A percentile compares a stretch with the other conserved stretches of the same genome.
phyloP scores from a whole-genome alignment of 306 rosid species.

The Vigna hirtella region DNA sequence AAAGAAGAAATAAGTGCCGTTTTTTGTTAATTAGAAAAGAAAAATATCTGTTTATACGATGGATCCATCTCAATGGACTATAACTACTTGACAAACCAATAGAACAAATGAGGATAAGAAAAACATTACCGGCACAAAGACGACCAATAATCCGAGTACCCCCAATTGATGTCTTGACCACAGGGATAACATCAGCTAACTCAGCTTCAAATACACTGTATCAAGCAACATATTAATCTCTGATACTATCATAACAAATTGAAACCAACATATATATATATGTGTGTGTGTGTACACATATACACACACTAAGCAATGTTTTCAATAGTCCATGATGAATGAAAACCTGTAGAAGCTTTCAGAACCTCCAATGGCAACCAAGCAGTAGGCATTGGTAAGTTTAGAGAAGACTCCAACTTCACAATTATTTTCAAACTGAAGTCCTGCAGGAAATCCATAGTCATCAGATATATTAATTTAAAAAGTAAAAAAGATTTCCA shows the following conservation, averaged over 20 bases:
- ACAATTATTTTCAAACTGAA: slow-evolving; percentile 91
- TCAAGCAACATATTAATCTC: slow-evolving; percentile 28
- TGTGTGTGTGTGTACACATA: no score
- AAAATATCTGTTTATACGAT: not conserved
- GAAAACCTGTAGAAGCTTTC: slow-evolving; percentile 85
- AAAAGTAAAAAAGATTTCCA: not conserved
- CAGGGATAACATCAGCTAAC: slow-evolving; percentile 80
- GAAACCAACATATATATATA: slow-evolving; percentile 7
- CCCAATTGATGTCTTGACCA: slow-evolving; percentile 82
- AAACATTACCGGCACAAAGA: slow-evolving; percentile 80
- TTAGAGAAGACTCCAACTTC: slow-evolving; percentile 96
- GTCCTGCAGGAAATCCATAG: slow-evolving; percentile 56
- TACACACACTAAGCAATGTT: not conserved
- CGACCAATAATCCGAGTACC: slow-evolving; percentile 95
- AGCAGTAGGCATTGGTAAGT: slow-evolving; percentile 91
- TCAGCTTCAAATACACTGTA: slow-evolving; percentile 81
- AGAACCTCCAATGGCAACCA: slow-evolving; percentile 98
- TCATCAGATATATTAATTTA: slow-evolving; percentile 11
- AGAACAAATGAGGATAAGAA: not conserved
- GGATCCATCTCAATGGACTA: slow-evolving; percentile 7
- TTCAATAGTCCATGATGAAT: slow-evolving; percentile 10
- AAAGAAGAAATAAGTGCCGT: not conserved
- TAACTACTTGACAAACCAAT: slow-evolving; percentile 1
- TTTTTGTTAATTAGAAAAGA: not conserved
- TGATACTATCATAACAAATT: not conserved